These are phyloP conservation scores for bread wheat (Triticum aestivum) DNA, from an alignment of 176 grass and related monocot genomes.

Conservation along the genomic window IWGSC_CS_RefSeq_v2.1 NC_057814.1:517711401-517711900, in stretches of 20 bases:
- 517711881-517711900: slow-evolving; percentile 49
- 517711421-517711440: slow-evolving; percentile 50
- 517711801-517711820: neutral
- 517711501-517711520: neutral
- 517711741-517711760: neutral
- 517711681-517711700: neutral
- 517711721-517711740: neutral
- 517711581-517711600: neutral
- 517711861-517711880: slow-evolving; percentile 19
- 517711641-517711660: neutral
- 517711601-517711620: neutral
- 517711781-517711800: neutral
- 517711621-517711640: neutral
- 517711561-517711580: neutral
- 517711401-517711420: slow-evolving; percentile 58
- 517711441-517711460: neutral
- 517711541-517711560: neutral
- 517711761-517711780: neutral
- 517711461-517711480: neutral
- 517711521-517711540: neutral
- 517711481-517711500: neutral
- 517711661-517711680: neutral
- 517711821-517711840: slow-evolving; percentile 1
- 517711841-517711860: neutral
- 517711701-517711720: neutral